phyloP scores from a whole-genome alignment of 2,329 filamentous ascomycete genomes.

The Diplodia corticola region DNA sequence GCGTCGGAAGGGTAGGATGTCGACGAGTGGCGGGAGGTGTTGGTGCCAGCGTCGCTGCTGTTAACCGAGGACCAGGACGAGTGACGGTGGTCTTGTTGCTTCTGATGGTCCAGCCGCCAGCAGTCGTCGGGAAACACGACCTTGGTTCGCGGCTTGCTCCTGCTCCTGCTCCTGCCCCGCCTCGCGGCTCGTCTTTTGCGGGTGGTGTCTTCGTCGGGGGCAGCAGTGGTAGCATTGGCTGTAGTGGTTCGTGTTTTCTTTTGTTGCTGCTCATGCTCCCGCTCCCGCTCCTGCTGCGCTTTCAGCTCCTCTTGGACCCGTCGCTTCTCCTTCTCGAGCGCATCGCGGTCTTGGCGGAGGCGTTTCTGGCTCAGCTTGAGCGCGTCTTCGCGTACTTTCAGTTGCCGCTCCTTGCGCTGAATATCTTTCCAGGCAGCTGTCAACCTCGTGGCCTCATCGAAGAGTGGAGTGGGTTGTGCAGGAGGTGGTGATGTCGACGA shows the following conservation, averaged over 20 bases:
- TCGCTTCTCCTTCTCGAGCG: slow-evolving; percentile 7
- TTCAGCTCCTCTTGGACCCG: not conserved
- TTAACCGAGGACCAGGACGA: not conserved
- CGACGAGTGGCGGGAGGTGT: not conserved
- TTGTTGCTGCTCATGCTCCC: not conserved
- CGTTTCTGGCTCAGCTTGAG: not conserved
- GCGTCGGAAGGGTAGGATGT: not conserved
- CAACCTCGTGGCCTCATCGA: not conserved
- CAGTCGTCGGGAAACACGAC: not conserved
- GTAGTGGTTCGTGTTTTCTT: not conserved
- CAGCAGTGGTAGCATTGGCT: not conserved
- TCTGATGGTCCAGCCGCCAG: not conserved
- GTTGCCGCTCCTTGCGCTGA: not conserved
- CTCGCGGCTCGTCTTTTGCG: not conserved
- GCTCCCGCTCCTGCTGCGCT: not conserved
- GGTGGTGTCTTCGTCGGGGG: not conserved
- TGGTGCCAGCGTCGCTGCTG: not conserved
- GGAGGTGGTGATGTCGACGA: not conserved
- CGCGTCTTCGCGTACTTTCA: not conserved
- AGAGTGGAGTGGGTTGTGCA: not conserved
- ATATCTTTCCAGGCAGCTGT: not conserved
- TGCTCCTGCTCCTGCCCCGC: not conserved
- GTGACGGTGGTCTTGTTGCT: not conserved
- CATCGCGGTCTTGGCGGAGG: slow-evolving; percentile 8
- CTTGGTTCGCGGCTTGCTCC: not conserved